Conservation (phyloP, 345 rosid genomes). For the Laguncularia racemosa region DNA sequence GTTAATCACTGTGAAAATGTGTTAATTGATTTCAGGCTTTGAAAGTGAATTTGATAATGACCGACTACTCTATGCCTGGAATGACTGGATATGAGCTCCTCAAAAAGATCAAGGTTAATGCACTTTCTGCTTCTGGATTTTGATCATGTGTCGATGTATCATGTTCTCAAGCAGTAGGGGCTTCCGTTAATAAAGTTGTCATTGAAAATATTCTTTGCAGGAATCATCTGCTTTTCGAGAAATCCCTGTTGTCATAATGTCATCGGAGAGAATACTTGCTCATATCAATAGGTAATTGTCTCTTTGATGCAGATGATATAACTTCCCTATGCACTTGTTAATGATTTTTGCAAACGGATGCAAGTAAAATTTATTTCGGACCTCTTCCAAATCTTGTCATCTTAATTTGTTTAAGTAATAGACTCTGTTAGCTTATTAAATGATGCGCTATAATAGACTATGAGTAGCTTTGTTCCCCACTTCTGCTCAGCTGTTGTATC, state of each 20-base stretch:
- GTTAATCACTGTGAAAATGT: background rate
- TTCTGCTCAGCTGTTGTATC: too few relatives aligned
- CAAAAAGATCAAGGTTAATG: slow-evolving; percentile 26
- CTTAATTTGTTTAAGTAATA: too few relatives aligned
- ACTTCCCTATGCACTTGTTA: background rate
- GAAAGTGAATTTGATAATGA: slow-evolving; percentile 36
- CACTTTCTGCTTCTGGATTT: background rate
- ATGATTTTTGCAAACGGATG: background rate
- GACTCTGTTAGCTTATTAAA: too few relatives aligned
- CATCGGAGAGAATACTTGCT: slow-evolving; percentile 22
- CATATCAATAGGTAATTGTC: slow-evolving; percentile 13
- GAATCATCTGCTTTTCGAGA: slow-evolving; percentile 22
- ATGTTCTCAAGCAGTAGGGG: too few relatives aligned
- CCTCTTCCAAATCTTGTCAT: too few relatives aligned
- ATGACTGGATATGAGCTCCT: slow-evolving; percentile 35
- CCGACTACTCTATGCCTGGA: slow-evolving; percentile 36
- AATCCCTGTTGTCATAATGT: slow-evolving; percentile 23
- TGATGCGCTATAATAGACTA: too few relatives aligned
- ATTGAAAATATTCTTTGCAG: slow-evolving; percentile 2
- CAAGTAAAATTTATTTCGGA: background rate
- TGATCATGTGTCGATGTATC: too few relatives aligned
- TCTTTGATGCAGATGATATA: background rate
- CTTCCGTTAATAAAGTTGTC: too few relatives aligned
- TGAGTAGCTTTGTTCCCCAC: too few relatives aligned
- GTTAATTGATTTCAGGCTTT: slow-evolving; percentile 32